Conservation (phyloP, 164 flowering plant species). For the Sextonia rubra region DNA sequence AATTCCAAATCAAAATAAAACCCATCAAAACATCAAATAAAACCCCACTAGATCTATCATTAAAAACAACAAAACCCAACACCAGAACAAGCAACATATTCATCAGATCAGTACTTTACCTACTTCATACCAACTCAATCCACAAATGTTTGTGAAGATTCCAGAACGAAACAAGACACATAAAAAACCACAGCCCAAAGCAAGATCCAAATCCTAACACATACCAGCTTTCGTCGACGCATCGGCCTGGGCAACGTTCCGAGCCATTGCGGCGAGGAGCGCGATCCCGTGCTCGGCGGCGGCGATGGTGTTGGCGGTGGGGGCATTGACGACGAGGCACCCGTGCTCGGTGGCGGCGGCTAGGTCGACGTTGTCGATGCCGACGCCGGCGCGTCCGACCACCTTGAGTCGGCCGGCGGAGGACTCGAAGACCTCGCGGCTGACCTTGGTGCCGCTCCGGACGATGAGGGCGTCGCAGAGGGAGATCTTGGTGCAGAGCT, state of each 20-base stretch:
- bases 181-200: neutral
- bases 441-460: constrained; percentile 81
- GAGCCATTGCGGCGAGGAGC: constrained; percentile 66
- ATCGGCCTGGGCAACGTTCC: constrained; percentile 82
- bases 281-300: constrained; percentile 93
- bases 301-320: constrained; percentile 78
- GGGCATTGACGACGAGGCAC: constrained; percentile 83
- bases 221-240: constrained; percentile 78
- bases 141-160: neutral
- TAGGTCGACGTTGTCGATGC: constrained; percentile 85
- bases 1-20: too few relatives aligned
- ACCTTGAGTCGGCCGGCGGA: constrained; percentile 73
- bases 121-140: too few relatives aligned
- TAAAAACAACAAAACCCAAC: neutral
- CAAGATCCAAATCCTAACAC: neutral
- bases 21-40: neutral
- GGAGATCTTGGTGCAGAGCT: constrained; percentile 87
- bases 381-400: constrained; percentile 90
- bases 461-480: constrained; percentile 88
- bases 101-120: too few relatives aligned
- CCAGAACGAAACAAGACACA: neutral
- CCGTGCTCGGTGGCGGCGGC: constrained; percentile 82
- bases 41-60: neutral
- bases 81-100: too few relatives aligned
- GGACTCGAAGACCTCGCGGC: constrained; percentile 72